These are phyloP conservation scores for Manihot esculenta DNA, from an alignment of 441 rosid genomes.

Conservation along the genomic window DNA sequence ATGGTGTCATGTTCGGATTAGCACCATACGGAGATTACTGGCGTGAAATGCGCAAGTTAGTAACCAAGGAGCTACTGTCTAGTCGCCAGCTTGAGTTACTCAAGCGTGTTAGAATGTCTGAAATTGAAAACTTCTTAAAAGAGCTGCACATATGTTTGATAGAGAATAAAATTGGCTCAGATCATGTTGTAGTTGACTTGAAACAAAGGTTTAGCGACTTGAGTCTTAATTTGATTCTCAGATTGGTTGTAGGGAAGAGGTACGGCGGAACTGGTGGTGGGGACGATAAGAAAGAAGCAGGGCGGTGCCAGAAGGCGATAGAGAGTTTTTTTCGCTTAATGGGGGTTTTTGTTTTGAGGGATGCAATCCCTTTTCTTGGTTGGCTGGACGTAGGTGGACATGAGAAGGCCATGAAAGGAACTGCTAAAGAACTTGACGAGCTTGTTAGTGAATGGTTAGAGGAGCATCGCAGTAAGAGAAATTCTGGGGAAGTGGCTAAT, in stretches of 20 bases:
- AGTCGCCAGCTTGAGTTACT: slow-evolving; percentile 21
- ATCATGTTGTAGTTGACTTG: slow-evolving; percentile 23
- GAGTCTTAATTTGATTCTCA: slow-evolving; percentile 18
- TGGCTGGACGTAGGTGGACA: slow-evolving; percentile 24
- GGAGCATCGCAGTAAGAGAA: slow-evolving; percentile 17
- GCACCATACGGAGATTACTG: slow-evolving; percentile 17
- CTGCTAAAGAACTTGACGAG: slow-evolving; percentile 14
- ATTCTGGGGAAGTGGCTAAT: not conserved
- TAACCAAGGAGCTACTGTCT: slow-evolving; percentile 23
- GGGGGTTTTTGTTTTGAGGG: slow-evolving; percentile 13
- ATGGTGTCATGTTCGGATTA: slow-evolving; percentile 18
- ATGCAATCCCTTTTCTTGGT: slow-evolving; percentile 28
- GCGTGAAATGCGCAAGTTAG: slow-evolving; percentile 24
- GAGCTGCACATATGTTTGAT: not conserved
- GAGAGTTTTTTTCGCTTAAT: not conserved
- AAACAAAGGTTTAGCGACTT: slow-evolving; percentile 17
- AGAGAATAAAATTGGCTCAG: not conserved
- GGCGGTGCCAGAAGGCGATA: slow-evolving; percentile 1
- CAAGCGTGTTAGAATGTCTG: slow-evolving; percentile 15
- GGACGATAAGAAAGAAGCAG: not conserved
- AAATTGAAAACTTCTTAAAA: slow-evolving; percentile 10
- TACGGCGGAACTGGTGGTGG: not conserved
- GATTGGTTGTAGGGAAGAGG: slow-evolving; percentile 27
- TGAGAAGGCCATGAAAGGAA: slow-evolving; percentile 15
- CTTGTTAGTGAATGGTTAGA: slow-evolving; percentile 14